phyloP scores from a whole-genome alignment of 2,329 filamentous ascomycete species.

The Laburnicola sp. region DNA sequence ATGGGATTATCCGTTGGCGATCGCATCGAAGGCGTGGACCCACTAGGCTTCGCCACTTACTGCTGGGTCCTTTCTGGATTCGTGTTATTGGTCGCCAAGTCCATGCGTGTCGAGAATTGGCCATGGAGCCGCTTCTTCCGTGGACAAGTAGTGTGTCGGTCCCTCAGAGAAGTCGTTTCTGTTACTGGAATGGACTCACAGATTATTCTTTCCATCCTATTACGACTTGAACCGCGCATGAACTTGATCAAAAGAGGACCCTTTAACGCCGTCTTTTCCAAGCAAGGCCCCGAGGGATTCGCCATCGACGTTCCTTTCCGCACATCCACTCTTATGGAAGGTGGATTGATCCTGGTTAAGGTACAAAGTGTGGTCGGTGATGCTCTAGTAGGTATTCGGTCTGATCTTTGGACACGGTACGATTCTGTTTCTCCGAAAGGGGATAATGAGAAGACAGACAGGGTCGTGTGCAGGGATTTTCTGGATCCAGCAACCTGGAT shows the following conservation, averaged over 20 bases:
- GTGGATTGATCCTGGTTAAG: constrained; percentile 1
- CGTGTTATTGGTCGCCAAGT: constrained; percentile 3
- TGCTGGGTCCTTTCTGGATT: constrained; percentile 6
- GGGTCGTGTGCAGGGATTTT: constrained; percentile 1
- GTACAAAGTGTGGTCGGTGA: constrained; percentile 1
- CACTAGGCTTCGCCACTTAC: constrained; percentile 1
- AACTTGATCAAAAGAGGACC: constrained; percentile 3
- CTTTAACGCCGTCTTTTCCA: not conserved
- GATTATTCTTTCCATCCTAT: not conserved
- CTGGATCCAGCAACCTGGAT: not conserved
- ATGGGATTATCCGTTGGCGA: not conserved
- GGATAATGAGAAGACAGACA: not conserved
- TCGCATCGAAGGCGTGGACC: constrained; percentile 2
- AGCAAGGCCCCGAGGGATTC: not conserved
- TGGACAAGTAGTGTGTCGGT: constrained; percentile 1
- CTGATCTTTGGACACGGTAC: not conserved
- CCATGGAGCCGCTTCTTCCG: constrained; percentile 5
- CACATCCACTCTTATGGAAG: not conserved
- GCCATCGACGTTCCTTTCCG: constrained; percentile 2
- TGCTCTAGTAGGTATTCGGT: not conserved
- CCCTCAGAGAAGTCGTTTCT: not conserved
- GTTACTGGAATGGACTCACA: constrained; percentile 2
- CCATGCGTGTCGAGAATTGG: constrained; percentile 4
- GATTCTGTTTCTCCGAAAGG: not conserved
- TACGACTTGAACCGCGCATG: not conserved